A percentile compares a stretch with the other conserved stretches of the same genome.
These are phyloP conservation scores for Rugonectria rugulosa DNA, from an alignment of 2,329 filamentous ascomycete species.

Conservation along the genomic window DNA sequence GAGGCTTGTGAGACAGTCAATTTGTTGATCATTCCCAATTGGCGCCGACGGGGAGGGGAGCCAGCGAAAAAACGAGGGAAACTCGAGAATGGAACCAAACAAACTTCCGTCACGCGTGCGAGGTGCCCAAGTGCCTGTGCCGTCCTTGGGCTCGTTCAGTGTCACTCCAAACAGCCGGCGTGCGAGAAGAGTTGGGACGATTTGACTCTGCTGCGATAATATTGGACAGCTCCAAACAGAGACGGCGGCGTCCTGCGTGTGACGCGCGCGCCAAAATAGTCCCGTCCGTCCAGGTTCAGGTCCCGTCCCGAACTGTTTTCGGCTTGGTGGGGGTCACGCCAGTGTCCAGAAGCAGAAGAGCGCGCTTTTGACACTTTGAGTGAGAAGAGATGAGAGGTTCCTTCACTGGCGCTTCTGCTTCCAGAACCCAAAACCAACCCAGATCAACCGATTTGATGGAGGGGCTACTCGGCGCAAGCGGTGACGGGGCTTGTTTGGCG, in stretches of 20 bases:
- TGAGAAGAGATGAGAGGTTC: too few species aligned
- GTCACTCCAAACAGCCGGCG: slow-evolving; percentile 21
- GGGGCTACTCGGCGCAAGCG: slow-evolving; percentile 8
- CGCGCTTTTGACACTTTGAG: background rate
- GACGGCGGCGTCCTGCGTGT: slow-evolving; percentile 8
- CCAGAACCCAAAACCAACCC: slow-evolving; percentile 12
- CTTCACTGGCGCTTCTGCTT: background rate
- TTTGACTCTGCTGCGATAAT: slow-evolving; percentile 3
- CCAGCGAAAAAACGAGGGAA: too few species aligned
- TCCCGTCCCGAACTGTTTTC: background rate
- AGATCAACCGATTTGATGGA: slow-evolving; percentile 13
- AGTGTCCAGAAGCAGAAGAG: background rate
- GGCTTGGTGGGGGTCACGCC: slow-evolving; percentile 5
- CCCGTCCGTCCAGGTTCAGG: background rate
- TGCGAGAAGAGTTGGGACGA: slow-evolving; percentile 2
- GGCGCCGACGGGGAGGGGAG: slow-evolving; percentile 17
- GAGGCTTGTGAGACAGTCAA: slow-evolving; percentile 32
- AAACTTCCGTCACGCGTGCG: too few species aligned
- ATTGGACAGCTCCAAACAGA: background rate
- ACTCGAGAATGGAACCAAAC: too few species aligned
- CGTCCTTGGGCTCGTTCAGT: slow-evolving; percentile 9
- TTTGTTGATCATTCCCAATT: slow-evolving; percentile 38
- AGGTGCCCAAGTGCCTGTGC: background rate
- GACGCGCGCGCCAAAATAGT: slow-evolving; percentile 20
- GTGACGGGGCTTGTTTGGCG: slow-evolving; percentile 13